Conservation (phyloP, 805 yeast species). For the Starmerella ratchasimensis region DNA sequence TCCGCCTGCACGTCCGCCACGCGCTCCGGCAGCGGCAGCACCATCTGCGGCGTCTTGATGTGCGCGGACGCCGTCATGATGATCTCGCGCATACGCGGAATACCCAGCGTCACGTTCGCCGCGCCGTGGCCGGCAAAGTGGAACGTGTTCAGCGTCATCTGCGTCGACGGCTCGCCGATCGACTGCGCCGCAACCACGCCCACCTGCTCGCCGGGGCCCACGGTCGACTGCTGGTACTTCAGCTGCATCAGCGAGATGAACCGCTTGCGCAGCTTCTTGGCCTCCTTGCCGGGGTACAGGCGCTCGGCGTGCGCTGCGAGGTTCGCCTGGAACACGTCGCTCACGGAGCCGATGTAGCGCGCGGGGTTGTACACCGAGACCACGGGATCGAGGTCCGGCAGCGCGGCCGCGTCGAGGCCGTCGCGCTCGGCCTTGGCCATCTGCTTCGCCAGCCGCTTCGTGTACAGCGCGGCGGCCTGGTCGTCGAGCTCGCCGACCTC, state of each 20-base stretch:
- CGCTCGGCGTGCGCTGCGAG: conserved; percentile 54
- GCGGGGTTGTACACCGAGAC: conserved; percentile 76
- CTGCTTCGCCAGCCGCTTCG: conserved; percentile 68
- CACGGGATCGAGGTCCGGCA: conserved; percentile 70
- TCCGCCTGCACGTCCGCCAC: conserved; percentile 81
- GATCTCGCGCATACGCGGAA: conserved; percentile 99
- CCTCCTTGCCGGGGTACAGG: conserved; percentile 31
- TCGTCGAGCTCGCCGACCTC: conserved; percentile 55
- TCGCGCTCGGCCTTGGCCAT: conserved; percentile 43
- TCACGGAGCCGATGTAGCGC: conserved; percentile 81
- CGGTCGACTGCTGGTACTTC: conserved; percentile 91
- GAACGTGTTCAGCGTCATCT: conserved; percentile 94
- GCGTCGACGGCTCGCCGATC: conserved; percentile 98
- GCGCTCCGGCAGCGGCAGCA: conserved; percentile 67
- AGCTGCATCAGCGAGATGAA: conserved; percentile 95
- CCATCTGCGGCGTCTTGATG: conserved; percentile 98
- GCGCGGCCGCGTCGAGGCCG: no score
- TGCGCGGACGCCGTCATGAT: conserved; percentile 96
- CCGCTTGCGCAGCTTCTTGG: conserved; percentile 51
- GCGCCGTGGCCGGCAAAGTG: conserved; percentile 99
- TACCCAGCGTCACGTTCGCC: conserved; percentile 97
- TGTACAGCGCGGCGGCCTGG: conserved; percentile 63
- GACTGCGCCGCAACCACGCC: conserved; percentile 98
- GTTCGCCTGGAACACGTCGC: conserved; percentile 73
- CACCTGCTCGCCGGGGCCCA: conserved; percentile 94